Evolutionary conservation across 176 grass and related monocot species (phyloP), one percentile per base, ranked within the genome.

Genomic region (Secale cereale): DNA sequence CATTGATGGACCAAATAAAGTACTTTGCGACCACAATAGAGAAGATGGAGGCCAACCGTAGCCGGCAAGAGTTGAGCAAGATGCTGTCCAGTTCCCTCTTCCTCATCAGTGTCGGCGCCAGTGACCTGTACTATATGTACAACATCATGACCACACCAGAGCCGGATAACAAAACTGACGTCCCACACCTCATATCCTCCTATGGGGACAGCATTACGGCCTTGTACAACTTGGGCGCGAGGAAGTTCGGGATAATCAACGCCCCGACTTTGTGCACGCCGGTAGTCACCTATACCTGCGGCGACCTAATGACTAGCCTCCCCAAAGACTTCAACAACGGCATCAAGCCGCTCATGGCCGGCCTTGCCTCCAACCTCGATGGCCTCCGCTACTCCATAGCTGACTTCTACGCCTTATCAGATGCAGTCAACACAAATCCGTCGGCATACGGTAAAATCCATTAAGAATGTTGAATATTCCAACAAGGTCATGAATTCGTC

Each of bases 141-240:
- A 56, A 56, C 57, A 10, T 60, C n/a, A 60, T 60, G 57, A 60
- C 57, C n/a, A 25, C 19, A 56, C 0, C 52, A 0, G 52, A 8
- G 6, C 52, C 19, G 7, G 52, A 56, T 56, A 56, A 8, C 52
- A 56, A 22, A 56, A 56, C 2, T 8, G 52, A 60, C 0, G 9
- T 60, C 20, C n/a, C 57, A 60, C 57, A 25, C 57, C 57, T 60
- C 9, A 3, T 60, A 10, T 60, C 57, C n/a, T n/a, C 20, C 57
- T 60, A 23, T 0, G 57, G 57, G 9, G 20, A 67, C 11, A 69
- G 14, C 66, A 11, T 87, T 13, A 48, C n/a, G 20, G 4, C 41
- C 16, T 26, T 86, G 41, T 65, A 86, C 52, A 26, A 20, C 35
- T 69, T 86, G 74, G 84, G 84, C 2, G 84, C 84, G n/a, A 86